Base-by-base conservation (phyloP, 352 stramenopile species). In the Globisporangium nunn region DNA sequence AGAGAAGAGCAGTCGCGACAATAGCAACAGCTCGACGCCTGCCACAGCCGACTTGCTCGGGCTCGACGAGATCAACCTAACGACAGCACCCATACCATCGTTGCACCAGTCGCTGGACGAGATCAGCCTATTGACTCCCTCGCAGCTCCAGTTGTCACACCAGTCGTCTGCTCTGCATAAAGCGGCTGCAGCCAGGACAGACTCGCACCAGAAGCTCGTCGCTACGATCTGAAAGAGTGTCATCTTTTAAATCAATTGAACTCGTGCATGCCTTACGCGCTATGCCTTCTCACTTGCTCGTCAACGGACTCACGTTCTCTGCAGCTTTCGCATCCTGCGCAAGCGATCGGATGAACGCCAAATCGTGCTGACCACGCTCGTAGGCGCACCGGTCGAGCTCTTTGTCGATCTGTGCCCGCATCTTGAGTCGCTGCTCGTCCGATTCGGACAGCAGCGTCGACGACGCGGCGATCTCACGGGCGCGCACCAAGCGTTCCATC, bases 371-470 rank as follows among this genome's bases (percentile, higher is more conserved):
- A 17, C 63, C 73, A 15, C 75, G 75, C 18, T 86, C 75, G 39
- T 85, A 90, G n/a, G 72, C 45, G 30, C 75, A 86, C 33, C 81
- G 82, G 53, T 86, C 75, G 11, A 65, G 62, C 52, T 85, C 77
- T 39, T 75, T 76, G 11, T 57, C 66, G 37, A 90, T 72, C 11
- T 62, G 63, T n/a, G 61, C n/a, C 0, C 68, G 28, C 35, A 54
- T 62, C 35, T 58, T 15, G n/a, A 6, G 28, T 4, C 43, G 37
- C 15, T 39, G 28, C 15, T 52, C 37, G 2, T 49, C 44, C n/a
- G 44, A 49, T 6, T 31, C 44, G 10, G 18, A 4, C n/a, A 5
- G 37, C 23, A 5, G 37, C 23, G 28, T 47, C 45, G 52, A 39
- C 45, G 51, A 39, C 45, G 58, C 30, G 6, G 78, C 70, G 29